Evolutionary conservation across 1,139 yeast genomes (phyloP).

Genomic region (Sugiyamaella grinbergsii): DNA sequence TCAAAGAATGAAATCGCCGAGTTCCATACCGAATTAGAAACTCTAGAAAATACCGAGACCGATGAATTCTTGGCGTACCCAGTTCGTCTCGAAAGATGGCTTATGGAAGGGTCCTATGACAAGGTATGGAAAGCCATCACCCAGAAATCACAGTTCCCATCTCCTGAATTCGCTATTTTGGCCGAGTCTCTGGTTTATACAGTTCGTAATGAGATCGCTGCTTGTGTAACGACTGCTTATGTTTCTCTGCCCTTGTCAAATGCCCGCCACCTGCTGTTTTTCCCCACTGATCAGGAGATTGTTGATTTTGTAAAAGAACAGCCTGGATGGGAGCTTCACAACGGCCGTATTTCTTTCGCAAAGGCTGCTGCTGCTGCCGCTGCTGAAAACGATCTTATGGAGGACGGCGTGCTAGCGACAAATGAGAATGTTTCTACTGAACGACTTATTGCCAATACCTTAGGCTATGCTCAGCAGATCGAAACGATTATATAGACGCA

Average conservation of each 20-base stretch:
- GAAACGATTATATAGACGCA: conserved; percentile 69
- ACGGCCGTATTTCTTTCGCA: conserved; percentile 63
- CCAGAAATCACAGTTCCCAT: conserved; percentile 50
- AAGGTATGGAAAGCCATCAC: conserved; percentile 81
- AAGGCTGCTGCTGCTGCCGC: conserved; percentile 26
- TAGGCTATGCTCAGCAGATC: conserved; percentile 80
- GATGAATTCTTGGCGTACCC: conserved; percentile 76
- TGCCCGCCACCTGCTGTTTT: conserved; percentile 77
- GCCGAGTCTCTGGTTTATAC: conserved; percentile 64
- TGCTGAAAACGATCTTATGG: conserved; percentile 23
- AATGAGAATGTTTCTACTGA: conserved; percentile 41
- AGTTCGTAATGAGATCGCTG: conserved; percentile 84
- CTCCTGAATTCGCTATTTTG: conserved; percentile 48
- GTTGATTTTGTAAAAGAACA: conserved; percentile 58
- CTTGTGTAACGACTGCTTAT: conserved; percentile 80
- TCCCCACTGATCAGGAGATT: conserved; percentile 67
- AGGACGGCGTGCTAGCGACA: conserved; percentile 1
- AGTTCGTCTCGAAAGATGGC: conserved; percentile 83
- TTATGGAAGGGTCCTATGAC: conserved; percentile 96
- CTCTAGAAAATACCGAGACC: conserved; percentile 61
- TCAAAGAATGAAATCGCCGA: conserved; percentile 82
- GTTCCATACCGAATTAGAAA: conserved; percentile 88
- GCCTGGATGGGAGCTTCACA: conserved; percentile 63
- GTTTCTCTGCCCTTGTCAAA: conserved; percentile 74
- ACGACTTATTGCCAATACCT: conserved; percentile 59